phyloP scores from a whole-genome alignment of 2,329 filamentous ascomycete species.

The Curvularia lunata region DNA sequence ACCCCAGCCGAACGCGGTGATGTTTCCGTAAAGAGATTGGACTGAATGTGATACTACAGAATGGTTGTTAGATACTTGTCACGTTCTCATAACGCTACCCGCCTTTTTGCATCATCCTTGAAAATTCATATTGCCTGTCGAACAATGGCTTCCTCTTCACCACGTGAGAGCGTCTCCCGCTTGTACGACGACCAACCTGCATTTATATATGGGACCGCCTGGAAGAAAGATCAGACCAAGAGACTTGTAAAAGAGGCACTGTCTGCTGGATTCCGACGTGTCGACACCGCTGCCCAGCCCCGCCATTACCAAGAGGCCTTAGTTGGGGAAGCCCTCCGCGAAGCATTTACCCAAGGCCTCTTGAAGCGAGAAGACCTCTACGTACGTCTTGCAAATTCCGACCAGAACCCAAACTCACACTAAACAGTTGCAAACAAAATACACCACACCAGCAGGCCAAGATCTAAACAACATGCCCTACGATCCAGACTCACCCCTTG shows the following conservation, averaged over 20 bases:
- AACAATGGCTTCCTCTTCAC: conserved; percentile 29
- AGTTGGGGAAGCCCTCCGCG: conserved; percentile 70
- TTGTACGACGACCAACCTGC: conserved; percentile 28
- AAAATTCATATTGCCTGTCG: conserved; percentile 10
- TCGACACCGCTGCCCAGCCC: conserved; percentile 82
- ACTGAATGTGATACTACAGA: not conserved
- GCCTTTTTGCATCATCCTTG: not conserved
- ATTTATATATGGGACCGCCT: conserved; percentile 81
- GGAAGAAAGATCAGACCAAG: conserved; percentile 75
- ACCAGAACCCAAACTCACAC: not conserved
- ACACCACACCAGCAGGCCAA: conserved; percentile 70
- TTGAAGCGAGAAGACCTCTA: conserved; percentile 67
- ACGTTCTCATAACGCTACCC: not conserved
- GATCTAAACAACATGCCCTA: conserved; percentile 68
- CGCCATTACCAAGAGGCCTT: conserved; percentile 77
- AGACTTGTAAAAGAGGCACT: conserved; percentile 73
- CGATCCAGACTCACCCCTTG: conserved; percentile 62
- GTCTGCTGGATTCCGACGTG: conserved; percentile 69
- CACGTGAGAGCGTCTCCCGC: conserved; percentile 18
- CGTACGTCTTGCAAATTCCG: no score
- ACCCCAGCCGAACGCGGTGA: not conserved
- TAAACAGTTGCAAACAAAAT: conserved; percentile 79
- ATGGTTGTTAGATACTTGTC: not conserved
- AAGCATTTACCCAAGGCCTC: conserved; percentile 65
- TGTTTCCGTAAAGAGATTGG: not conserved